These are phyloP conservation scores for Clitopilus hobsonii DNA, from an alignment of 768 basidiomycete species.

Conservation along the genomic window DNA sequence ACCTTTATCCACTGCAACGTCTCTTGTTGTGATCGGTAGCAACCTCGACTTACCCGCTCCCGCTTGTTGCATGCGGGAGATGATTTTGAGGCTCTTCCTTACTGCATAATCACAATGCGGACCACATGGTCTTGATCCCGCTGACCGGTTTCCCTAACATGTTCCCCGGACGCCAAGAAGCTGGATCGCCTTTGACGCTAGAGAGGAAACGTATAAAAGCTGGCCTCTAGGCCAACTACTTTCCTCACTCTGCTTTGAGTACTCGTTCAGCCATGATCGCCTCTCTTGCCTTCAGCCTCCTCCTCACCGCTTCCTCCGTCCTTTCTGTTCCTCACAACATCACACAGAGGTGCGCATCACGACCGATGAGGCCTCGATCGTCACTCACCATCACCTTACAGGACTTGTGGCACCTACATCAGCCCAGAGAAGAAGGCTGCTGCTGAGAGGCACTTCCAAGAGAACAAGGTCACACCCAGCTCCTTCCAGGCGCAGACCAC, in stretches of 20 bases:
- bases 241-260: background rate
- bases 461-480: slow-evolving; percentile 4
- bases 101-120: background rate
- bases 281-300: slow-evolving; percentile 7
- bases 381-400: background rate
- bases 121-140: background rate
- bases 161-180: background rate
- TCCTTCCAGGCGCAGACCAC: background rate
- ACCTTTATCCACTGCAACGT: background rate
- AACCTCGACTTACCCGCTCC: background rate
- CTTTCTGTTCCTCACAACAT: background rate
- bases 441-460: slow-evolving; percentile 13
- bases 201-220: background rate
- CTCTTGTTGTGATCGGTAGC: background rate
- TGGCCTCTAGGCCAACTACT: background rate
- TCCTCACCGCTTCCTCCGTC: slow-evolving; percentile 7
- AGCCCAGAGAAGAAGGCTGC: slow-evolving; percentile 8
- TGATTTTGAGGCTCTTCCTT: background rate
- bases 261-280: slow-evolving; percentile 3
- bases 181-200: background rate
- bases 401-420: slow-evolving; percentile 11
- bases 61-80: background rate
- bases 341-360: background rate
- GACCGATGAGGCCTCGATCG: background rate
- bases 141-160: background rate